These are phyloP conservation scores for Fusarium chlamydosporum DNA, from an alignment of 2,329 filamentous ascomycete genomes.

Conservation along the genomic window DNA sequence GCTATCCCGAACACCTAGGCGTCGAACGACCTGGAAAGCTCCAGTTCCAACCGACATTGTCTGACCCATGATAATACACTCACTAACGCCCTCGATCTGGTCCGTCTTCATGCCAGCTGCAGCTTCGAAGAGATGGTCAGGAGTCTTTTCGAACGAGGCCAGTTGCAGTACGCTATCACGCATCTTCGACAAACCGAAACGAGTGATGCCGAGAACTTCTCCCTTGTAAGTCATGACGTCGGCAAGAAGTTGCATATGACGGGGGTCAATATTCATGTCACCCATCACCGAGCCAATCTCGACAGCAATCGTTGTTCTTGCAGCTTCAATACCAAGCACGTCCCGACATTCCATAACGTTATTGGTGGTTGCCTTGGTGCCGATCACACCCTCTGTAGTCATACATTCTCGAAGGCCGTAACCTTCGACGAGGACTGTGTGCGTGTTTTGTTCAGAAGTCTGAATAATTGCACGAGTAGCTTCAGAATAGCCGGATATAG, in stretches of 20 bases:
- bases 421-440: conserved; percentile 89
- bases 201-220: conserved; percentile 94
- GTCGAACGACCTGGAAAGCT: conserved; percentile 88
- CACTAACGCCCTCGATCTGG: conserved; percentile 90
- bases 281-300: conserved; percentile 94
- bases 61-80: conserved; percentile 99
- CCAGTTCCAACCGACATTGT: conserved; percentile 93
- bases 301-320: conserved; percentile 86
- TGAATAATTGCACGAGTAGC: conserved; percentile 91
- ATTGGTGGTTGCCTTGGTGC: conserved; percentile 81
- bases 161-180: conserved; percentile 93
- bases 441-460: conserved; percentile 77
- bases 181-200: conserved; percentile 97
- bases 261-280: conserved; percentile 94
- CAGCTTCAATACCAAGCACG: conserved; percentile 94
- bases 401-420: conserved; percentile 92
- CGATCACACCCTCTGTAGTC: conserved; percentile 91
- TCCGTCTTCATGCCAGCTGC: conserved; percentile 93
- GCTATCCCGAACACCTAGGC: conserved; percentile 75
- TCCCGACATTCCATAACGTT: conserved; percentile 90
- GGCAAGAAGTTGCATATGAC: conserved; percentile 96
- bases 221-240: conserved; percentile 99
- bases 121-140: conserved; percentile 96
- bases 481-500: conserved; percentile 90
- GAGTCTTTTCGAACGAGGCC: conserved; percentile 97